Evolutionary conservation across 805 yeast species (phyloP).

Genomic region (Sporopachydermia lactativora): DNA sequence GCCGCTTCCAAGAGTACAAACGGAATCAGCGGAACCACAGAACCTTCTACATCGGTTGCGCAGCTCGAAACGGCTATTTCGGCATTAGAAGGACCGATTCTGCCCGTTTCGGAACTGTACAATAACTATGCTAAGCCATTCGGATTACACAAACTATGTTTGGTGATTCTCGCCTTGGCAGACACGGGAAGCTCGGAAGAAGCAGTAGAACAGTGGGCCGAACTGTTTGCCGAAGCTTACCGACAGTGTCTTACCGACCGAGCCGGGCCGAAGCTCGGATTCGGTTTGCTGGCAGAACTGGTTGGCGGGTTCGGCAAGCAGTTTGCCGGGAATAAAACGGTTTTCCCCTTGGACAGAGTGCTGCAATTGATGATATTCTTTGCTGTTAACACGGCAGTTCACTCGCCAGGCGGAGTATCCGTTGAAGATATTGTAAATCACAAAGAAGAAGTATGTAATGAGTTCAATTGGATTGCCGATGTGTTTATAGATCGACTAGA

Average conservation of each 20-base stretch:
- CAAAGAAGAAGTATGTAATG: background rate
- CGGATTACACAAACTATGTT: constrained; percentile 73
- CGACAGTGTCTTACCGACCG: background rate
- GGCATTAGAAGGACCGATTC: constrained; percentile 47
- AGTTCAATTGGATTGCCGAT: constrained; percentile 1
- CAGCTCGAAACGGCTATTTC: constrained; percentile 36
- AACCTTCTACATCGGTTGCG: constrained; percentile 21
- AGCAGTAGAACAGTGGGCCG: constrained; percentile 68
- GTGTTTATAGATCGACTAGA: background rate
- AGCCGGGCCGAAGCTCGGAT: background rate
- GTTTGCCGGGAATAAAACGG: background rate
- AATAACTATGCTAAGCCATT: constrained; percentile 80
- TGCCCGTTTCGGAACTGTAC: constrained; percentile 64
- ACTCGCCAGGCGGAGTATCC: background rate
- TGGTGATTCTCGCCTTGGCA: constrained; percentile 65
- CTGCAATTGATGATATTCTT: background rate
- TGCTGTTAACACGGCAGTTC: background rate
- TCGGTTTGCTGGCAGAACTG: background rate
- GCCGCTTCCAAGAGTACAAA: too few species aligned
- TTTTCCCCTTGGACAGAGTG: background rate
- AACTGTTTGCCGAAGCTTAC: constrained; percentile 41
- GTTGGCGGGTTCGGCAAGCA: background rate
- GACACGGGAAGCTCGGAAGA: constrained; percentile 80
- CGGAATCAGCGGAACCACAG: too few species aligned
- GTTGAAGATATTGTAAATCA: background rate